Conservation (phyloP, 495 filamentous ascomycete species). For the Tetracladium setigerum region DNA sequence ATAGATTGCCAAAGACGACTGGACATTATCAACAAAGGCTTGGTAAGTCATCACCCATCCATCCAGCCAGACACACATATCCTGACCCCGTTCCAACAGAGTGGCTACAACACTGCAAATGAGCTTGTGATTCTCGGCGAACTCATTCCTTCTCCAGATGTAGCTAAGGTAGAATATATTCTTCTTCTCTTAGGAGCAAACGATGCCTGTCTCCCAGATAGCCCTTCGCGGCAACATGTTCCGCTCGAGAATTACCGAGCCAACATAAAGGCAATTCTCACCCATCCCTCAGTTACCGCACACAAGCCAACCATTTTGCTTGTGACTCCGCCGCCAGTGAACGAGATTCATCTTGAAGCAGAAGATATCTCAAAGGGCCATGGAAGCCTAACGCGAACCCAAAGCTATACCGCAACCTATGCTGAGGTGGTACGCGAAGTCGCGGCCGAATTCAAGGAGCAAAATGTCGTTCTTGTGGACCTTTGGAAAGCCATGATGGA, state of each 20-base stretch:
- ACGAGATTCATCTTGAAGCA: slow-evolving; percentile 46
- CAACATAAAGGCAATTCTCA: slow-evolving; percentile 51
- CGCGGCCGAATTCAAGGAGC: slow-evolving; percentile 44
- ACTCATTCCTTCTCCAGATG: slow-evolving; percentile 33
- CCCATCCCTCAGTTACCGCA: slow-evolving; percentile 45
- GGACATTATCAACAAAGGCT: slow-evolving; percentile 61
- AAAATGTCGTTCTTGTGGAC: slow-evolving; percentile 62
- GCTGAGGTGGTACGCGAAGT: slow-evolving; percentile 47
- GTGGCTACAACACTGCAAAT: slow-evolving; percentile 61
- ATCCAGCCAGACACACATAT: background rate
- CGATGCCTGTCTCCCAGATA: slow-evolving; percentile 44
- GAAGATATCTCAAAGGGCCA: slow-evolving; percentile 34
- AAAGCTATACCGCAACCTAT: slow-evolving; percentile 47
- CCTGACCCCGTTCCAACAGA: slow-evolving; percentile 24
- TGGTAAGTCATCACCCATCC: slow-evolving; percentile 1
- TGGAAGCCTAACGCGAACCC: slow-evolving; percentile 38
- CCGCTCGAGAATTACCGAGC: slow-evolving; percentile 49
- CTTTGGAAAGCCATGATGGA: slow-evolving; percentile 58
- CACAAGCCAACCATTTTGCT: slow-evolving; percentile 55
- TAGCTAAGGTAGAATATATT: slow-evolving; percentile 51
- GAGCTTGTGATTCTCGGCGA: slow-evolving; percentile 47
- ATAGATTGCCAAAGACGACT: slow-evolving; percentile 51
- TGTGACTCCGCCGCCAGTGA: slow-evolving; percentile 58
- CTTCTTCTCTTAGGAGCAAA: slow-evolving; percentile 61
- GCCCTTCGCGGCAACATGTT: slow-evolving; percentile 53